Percentiles rank a stretch among this genome's conserved stretches.
Conservation (phyloP, 768 basidiomycete species). For the Agaricus subrufescens region DNA sequence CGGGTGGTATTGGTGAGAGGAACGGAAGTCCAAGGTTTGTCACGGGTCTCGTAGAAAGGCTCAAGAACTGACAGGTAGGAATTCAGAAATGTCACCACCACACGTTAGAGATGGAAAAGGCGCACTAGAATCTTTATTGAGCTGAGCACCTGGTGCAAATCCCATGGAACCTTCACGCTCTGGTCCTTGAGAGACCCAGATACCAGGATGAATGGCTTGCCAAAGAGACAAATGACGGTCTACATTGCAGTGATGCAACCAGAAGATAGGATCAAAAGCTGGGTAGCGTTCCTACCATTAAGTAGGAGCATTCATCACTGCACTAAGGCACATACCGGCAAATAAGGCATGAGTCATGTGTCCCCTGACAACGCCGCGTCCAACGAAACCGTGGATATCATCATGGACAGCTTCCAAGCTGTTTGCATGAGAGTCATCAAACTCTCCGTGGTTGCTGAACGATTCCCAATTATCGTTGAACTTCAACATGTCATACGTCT, state of each 20-base stretch:
- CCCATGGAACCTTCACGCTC: slow-evolving; percentile 26
- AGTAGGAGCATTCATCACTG: neutral
- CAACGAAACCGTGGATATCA: slow-evolving; percentile 38
- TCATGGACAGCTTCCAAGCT: slow-evolving; percentile 50
- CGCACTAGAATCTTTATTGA: slow-evolving; percentile 26
- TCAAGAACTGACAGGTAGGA: slow-evolving; percentile 29
- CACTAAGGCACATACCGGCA: slow-evolving; percentile 26
- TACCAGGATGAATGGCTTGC: slow-evolving; percentile 38
- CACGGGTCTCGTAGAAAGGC: slow-evolving; percentile 40
- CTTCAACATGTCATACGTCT: slow-evolving; percentile 34
- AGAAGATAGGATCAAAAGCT: slow-evolving; percentile 53
- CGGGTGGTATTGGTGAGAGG: slow-evolving; percentile 22
- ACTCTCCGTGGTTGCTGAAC: slow-evolving; percentile 42
- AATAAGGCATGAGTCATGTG: slow-evolving; percentile 36
- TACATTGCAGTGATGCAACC: slow-evolving; percentile 48
- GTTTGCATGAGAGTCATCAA: slow-evolving; percentile 33
- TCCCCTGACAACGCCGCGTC: slow-evolving; percentile 25
- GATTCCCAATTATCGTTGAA: slow-evolving; percentile 33
- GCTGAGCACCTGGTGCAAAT: slow-evolving; percentile 19
- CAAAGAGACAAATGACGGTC: slow-evolving; percentile 48
- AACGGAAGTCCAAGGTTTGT: slow-evolving; percentile 36
- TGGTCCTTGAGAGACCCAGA: slow-evolving; percentile 30
- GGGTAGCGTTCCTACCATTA: neutral
- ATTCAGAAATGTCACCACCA: neutral
- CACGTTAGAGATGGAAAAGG: neutral